Conservation (phyloP, 2,329 filamentous ascomycete species). For the Cadophora malorum region DNA sequence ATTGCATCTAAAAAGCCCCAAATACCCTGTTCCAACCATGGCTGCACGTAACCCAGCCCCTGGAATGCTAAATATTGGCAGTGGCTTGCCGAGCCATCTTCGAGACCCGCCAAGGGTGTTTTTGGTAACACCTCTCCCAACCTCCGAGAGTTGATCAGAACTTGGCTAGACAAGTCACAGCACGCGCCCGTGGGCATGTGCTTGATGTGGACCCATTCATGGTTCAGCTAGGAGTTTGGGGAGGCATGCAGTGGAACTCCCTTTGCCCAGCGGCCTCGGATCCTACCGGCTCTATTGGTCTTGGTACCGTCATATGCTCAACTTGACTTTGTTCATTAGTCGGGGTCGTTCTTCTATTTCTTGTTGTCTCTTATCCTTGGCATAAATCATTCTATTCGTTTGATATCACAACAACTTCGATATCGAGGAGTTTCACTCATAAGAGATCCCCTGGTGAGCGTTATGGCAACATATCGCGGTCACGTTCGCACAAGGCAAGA, state of each 20-base stretch:
- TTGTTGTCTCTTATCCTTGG: background rate
- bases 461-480: background rate
- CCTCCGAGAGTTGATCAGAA: background rate
- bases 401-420: background rate
- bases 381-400: background rate
- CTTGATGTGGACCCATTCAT: no score
- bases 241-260: background rate
- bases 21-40: background rate
- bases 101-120: background rate
- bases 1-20: background rate
- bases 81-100: constrained; percentile 12
- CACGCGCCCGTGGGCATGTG: background rate
- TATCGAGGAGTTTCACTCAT: background rate
- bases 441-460: background rate
- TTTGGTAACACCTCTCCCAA: background rate
- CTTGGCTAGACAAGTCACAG: background rate
- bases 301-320: background rate
- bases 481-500: background rate
- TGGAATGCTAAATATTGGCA: background rate
- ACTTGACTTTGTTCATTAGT: background rate
- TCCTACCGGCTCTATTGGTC: background rate
- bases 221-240: background rate
- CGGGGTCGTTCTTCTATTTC: background rate
- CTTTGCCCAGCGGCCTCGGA: background rate
- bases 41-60: background rate